Evolutionary conservation across 2,329 filamentous ascomycete species (phyloP).

Genomic region (Chaetomium sp.): DNA sequence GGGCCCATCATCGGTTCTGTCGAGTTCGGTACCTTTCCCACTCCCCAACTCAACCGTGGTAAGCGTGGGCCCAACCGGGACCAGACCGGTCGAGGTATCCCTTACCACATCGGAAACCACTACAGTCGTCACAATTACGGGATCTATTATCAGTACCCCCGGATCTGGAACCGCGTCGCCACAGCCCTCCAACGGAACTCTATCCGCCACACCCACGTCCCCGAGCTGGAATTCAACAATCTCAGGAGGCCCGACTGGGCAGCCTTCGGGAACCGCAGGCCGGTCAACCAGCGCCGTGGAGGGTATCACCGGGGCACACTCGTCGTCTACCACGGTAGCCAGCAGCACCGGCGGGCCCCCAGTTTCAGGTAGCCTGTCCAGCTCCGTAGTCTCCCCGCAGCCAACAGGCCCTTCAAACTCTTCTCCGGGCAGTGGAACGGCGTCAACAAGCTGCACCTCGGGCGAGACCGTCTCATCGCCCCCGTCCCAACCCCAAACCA

Average conservation of each 20-base stretch:
- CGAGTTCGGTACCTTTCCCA: conserved; percentile 22
- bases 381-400: neutral
- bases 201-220: neutral
- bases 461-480: conserved; percentile 14
- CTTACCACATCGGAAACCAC: conserved; percentile 5
- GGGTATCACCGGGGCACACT: neutral
- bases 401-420: neutral
- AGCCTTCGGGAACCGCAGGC: conserved; percentile 1
- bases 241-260: conserved; percentile 3
- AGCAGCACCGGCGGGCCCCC: neutral
- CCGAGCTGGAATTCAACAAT: conserved; percentile 3
- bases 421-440: neutral
- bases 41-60: conserved; percentile 24
- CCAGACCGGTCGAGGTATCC: conserved; percentile 1
- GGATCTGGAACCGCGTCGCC: neutral
- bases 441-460: neutral
- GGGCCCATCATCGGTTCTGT: conserved; percentile 1
- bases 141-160: neutral
- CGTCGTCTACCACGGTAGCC: neutral
- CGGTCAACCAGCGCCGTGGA: conserved; percentile 2
- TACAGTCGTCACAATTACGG: neutral
- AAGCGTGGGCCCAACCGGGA: conserved; percentile 10
- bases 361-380: neutral
- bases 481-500: conserved; percentile 19
- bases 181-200: neutral